A percentile compares a stretch with the other conserved stretches of the same genome.
phyloP scores from a whole-genome alignment of 2,329 filamentous ascomycete species.

The Furcasterigmium furcatum region DNA sequence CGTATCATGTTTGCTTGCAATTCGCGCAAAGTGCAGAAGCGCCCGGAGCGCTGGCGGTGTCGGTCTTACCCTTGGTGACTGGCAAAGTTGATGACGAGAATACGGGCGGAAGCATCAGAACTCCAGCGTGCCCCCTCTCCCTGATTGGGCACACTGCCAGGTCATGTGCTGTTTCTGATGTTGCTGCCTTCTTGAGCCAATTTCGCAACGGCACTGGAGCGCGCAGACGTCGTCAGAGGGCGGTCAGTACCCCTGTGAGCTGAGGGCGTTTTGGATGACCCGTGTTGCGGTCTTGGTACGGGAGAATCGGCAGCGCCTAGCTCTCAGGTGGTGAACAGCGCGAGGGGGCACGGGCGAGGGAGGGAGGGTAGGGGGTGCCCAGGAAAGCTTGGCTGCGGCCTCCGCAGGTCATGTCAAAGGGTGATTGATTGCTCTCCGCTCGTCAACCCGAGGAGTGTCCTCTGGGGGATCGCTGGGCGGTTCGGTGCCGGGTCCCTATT shows the following conservation, averaged over 20 bases:
- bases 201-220: not conserved
- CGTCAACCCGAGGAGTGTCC: too few relatives aligned
- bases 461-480: not conserved
- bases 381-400: too few relatives aligned
- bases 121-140: not conserved
- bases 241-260: not conserved
- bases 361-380: too few relatives aligned
- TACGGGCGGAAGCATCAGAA: not conserved
- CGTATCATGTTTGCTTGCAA: constrained; percentile 1
- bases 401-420: too few relatives aligned
- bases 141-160: not conserved
- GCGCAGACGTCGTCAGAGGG: not conserved
- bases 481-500: too few relatives aligned
- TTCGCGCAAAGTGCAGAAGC: not conserved
- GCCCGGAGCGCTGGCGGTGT: not conserved
- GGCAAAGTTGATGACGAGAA: not conserved
- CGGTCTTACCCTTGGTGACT: not conserved
- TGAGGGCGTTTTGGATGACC: not conserved
- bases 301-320: not conserved
- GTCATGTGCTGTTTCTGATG: not conserved
- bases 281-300: constrained; percentile 1
- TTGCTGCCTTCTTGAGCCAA: not conserved
- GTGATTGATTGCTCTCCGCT: too few relatives aligned
- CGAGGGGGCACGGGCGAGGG: too few relatives aligned
- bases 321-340: too few relatives aligned